A percentile compares a stretch with the other conserved stretches of the same genome.
Conservation (phyloP, 805 yeast species). For the Saccharomycodes ludwigii region DNA sequence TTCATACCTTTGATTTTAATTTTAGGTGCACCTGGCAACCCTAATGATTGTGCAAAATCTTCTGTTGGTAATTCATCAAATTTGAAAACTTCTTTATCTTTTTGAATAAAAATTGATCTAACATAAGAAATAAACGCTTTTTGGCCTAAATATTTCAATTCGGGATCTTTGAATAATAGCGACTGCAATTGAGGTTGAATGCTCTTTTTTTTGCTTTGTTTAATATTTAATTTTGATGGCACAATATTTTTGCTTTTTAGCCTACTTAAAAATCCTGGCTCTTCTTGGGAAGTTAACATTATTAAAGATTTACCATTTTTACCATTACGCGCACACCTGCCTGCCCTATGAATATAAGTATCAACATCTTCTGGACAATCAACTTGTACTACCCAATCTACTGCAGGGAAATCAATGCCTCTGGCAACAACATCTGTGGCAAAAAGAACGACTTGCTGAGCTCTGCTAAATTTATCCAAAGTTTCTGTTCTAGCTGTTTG, state of each 20-base stretch:
- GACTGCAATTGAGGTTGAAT: constrained; percentile 81
- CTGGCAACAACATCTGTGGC: constrained; percentile 90
- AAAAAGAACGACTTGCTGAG: constrained; percentile 69
- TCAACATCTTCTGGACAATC: constrained; percentile 88
- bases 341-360: constrained; percentile 85
- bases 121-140: constrained; percentile 90
- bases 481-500: constrained; percentile 84
- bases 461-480: constrained; percentile 60
- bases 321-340: constrained; percentile 82
- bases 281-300: constrained; percentile 77
- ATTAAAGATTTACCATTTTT: constrained; percentile 71
- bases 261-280: constrained; percentile 57
- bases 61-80: constrained; percentile 69
- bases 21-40: constrained; percentile 93
- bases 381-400: constrained; percentile 88
- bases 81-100: constrained; percentile 77
- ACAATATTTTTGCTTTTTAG: constrained; percentile 53
- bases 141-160: constrained; percentile 85
- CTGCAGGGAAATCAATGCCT: constrained; percentile 85
- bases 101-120: constrained; percentile 73
- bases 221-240: constrained; percentile 60
- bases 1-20: constrained; percentile 54
- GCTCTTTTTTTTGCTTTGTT: constrained; percentile 55
- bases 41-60: constrained; percentile 75
- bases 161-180: constrained; percentile 82